These are phyloP conservation scores for Penicillium diatomitis DNA, from an alignment of 495 filamentous ascomycete species.

Conservation along the genomic window DNA sequence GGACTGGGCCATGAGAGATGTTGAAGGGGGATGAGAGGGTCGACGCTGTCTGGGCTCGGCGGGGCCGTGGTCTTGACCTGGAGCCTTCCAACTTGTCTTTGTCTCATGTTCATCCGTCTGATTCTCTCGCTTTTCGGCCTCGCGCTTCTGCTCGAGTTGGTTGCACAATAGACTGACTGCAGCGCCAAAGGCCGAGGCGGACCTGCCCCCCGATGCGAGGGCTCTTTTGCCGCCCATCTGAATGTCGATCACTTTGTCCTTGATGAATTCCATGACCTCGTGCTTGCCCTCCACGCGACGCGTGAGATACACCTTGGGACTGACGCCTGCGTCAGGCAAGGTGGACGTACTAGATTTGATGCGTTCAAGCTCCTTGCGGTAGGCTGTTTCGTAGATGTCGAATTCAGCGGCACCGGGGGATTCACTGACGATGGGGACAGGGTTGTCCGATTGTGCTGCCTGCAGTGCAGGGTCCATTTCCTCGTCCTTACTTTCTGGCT, in stretches of 20 bases:
- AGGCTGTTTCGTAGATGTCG: constrained; percentile 82
- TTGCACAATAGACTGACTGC: constrained; percentile 13
- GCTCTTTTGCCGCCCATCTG: constrained; percentile 9
- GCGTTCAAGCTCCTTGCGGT: constrained; percentile 67
- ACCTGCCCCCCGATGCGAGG: background rate
- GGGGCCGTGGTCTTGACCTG: background rate
- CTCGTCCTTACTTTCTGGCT: constrained; percentile 18
- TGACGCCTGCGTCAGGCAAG: constrained; percentile 18
- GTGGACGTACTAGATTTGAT: constrained; percentile 41
- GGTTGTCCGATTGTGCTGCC: constrained; percentile 2
- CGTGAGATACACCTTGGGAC: constrained; percentile 47
- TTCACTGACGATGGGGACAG: constrained; percentile 55
- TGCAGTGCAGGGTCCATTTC: constrained; percentile 4
- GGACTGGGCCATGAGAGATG: constrained; percentile 10
- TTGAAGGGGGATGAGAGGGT: constrained; percentile 7
- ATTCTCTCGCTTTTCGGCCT: background rate
- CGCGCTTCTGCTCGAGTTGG: constrained; percentile 15
- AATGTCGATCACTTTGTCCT: constrained; percentile 21
- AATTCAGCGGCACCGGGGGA: constrained; percentile 72
- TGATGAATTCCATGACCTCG: constrained; percentile 32
- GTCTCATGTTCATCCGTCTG: too few relatives aligned
- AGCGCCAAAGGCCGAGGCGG: constrained; percentile 9
- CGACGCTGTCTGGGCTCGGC: background rate
- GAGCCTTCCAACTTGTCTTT: background rate
- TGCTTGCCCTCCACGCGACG: constrained; percentile 48